phyloP scores from a whole-genome alignment of 257 asterid species.

The Osmanthus fragrans region DNA sequence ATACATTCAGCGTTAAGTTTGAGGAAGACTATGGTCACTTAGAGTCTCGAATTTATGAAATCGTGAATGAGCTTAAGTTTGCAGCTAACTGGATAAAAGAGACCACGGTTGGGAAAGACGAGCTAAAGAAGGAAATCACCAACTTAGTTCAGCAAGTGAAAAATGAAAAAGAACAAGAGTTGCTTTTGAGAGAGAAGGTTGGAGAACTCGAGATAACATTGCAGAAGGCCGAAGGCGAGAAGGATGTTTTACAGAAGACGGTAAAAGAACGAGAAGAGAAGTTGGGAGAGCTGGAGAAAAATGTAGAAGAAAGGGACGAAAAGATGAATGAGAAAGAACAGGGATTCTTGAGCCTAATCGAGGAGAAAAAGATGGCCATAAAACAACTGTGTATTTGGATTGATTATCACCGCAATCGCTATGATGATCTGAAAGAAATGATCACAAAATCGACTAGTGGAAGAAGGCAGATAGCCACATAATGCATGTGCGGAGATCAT shows the following conservation, averaged over 20 bases:
- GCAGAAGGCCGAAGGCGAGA: conserved; percentile 46
- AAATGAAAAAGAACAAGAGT: conserved; percentile 35
- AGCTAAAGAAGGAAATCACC: conserved; percentile 43
- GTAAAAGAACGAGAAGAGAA: conserved; percentile 42
- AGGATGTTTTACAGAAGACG: conserved; percentile 33
- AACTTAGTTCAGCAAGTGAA: conserved; percentile 44
- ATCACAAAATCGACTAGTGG: conserved; percentile 45
- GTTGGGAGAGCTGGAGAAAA: conserved; percentile 40
- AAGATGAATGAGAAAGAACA: conserved; percentile 57
- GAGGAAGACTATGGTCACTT: conserved; percentile 94
- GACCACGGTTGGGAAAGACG: conserved; percentile 45
- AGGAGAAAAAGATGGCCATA: conserved; percentile 86
- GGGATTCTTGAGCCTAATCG: conserved; percentile 53
- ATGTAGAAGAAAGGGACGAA: conserved; percentile 43
- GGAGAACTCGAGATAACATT: conserved; percentile 37
- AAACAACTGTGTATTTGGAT: conserved; percentile 73
- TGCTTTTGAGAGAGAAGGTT: conserved; percentile 38
- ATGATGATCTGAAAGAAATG: conserved; percentile 59
- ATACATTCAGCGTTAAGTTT: conserved; percentile 66
- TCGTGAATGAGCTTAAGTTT: conserved; percentile 60
- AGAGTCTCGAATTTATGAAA: conserved; percentile 78
- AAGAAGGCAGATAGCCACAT: conserved; percentile 49
- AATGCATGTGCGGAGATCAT: background rate
- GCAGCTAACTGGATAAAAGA: conserved; percentile 48
- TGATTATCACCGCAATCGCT: conserved; percentile 73